These are phyloP conservation scores for Rubia occidens DNA, from an alignment of 305 asterid genomes.

Conservation along the genomic window DNA sequence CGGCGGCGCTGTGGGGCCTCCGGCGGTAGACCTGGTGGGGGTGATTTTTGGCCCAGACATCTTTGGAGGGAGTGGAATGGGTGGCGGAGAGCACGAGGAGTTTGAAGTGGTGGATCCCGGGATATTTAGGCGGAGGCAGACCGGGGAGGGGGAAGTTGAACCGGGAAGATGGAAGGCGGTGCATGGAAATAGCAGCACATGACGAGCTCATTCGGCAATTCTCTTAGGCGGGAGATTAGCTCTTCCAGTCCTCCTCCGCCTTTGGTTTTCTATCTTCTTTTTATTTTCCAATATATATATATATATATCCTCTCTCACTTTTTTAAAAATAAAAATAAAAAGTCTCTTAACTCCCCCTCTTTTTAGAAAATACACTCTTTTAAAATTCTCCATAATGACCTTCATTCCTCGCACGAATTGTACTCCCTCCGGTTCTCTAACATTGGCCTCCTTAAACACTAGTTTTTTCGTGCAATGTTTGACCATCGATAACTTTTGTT, in stretches of 20 bases:
- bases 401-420: no score
- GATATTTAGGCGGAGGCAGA: slow-evolving; percentile 5
- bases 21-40: slow-evolving; percentile 29
- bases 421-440: no score
- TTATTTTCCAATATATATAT: no score
- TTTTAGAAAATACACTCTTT: no score
- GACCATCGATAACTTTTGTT: no score
- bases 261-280: neutral
- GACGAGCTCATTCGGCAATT: slow-evolving; percentile 14
- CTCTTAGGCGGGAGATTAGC: slow-evolving; percentile 14
- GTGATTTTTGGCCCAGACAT: slow-evolving; percentile 25
- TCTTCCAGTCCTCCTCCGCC: neutral
- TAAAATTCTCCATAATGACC: no score
- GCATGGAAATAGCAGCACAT: slow-evolving; percentile 16
- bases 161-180: slow-evolving; percentile 25
- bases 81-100: slow-evolving; percentile 28
- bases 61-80: slow-evolving; percentile 24
- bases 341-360: no score
- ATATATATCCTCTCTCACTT: neutral
- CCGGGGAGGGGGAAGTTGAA: slow-evolving; percentile 23
- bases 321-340: neutral
- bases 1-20: slow-evolving; percentile 16
- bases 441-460: no score
- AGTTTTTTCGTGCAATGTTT: no score
- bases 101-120: slow-evolving; percentile 25